phyloP scores from a whole-genome alignment of 78 protist genomes.

The Dictyostelium firmibasis region DNA sequence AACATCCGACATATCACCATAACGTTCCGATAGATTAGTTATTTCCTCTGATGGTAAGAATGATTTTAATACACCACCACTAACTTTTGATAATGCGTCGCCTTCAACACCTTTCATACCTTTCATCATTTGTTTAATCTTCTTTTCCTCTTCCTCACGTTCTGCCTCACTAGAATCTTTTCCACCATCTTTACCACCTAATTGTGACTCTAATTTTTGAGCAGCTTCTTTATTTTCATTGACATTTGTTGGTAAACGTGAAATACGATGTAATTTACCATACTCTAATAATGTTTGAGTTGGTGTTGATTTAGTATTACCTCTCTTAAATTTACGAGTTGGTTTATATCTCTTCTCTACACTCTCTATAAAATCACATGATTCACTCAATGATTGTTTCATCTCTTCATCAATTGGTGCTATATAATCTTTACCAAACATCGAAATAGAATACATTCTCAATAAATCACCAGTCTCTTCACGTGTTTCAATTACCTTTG shows the following conservation, averaged over 20 bases:
- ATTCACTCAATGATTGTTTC: neutral
- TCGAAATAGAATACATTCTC: slow-evolving; percentile 77
- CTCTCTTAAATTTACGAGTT: slow-evolving; percentile 48
- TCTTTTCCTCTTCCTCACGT: slow-evolving; percentile 63
- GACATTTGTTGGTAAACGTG: neutral
- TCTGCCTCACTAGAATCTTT: neutral
- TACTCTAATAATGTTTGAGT: slow-evolving; percentile 80
- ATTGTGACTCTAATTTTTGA: slow-evolving; percentile 15
- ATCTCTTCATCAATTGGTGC: slow-evolving; percentile 78
- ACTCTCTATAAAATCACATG: slow-evolving; percentile 37
- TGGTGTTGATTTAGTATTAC: slow-evolving; percentile 13
- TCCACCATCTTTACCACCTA: neutral
- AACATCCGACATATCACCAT: slow-evolving; percentile 2
- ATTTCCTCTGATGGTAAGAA: slow-evolving; percentile 59
- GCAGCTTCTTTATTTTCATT: slow-evolving; percentile 37
- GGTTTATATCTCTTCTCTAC: slow-evolving; percentile 70
- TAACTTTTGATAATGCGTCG: slow-evolving; percentile 2
- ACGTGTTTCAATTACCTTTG: slow-evolving; percentile 89
- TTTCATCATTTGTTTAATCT: slow-evolving; percentile 75
- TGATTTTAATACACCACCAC: slow-evolving; percentile 71
- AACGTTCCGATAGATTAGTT: slow-evolving; percentile 18
- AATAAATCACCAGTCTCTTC: slow-evolving; percentile 86
- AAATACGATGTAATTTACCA: slow-evolving; percentile 63
- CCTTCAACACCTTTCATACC: slow-evolving; percentile 51
- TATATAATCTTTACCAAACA: slow-evolving; percentile 69